These are phyloP conservation scores for Ascocoryne sarcoides DNA, from an alignment of 2,329 filamentous ascomycete species.

Conservation along the genomic window DNA sequence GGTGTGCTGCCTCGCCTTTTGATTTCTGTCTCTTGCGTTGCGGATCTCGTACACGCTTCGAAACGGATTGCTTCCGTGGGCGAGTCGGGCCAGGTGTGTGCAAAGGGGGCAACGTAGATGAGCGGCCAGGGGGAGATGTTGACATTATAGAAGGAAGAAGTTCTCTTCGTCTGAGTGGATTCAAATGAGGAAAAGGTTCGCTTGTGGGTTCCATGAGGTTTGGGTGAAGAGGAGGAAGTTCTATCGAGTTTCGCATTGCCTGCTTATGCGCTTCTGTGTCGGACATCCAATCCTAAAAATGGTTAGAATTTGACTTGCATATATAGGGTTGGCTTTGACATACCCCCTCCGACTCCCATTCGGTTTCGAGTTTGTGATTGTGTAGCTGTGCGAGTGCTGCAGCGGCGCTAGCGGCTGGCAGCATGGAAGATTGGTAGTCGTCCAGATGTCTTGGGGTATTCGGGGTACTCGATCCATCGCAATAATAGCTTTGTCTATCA, in stretches of 20 bases:
- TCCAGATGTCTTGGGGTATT: constrained; percentile 61
- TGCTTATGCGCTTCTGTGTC: constrained; percentile 59
- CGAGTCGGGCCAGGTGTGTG: constrained; percentile 64
- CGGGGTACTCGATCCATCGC: constrained; percentile 57
- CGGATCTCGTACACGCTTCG: constrained; percentile 64
- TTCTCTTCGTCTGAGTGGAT: constrained; percentile 56
- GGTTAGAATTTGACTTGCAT: constrained; percentile 8
- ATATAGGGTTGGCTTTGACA: constrained; percentile 29
- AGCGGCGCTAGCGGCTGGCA: constrained; percentile 67
- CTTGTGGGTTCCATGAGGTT: constrained; percentile 46
- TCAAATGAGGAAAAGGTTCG: constrained; percentile 59
- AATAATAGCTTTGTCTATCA: constrained; percentile 59
- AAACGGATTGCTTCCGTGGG: constrained; percentile 78
- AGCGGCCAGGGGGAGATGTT: constrained; percentile 76
- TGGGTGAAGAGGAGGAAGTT: constrained; percentile 60
- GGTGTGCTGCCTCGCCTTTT: constrained; percentile 54
- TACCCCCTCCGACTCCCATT: constrained; percentile 73
- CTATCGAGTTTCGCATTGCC: constrained; percentile 55
- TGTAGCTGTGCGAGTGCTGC: constrained; percentile 81
- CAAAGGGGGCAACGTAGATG: constrained; percentile 77
- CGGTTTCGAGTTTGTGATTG: constrained; percentile 64
- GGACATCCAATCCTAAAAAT: constrained; percentile 57
- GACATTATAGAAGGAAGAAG: constrained; percentile 74
- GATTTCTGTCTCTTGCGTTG: constrained; percentile 79
- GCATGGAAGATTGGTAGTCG: constrained; percentile 53